Evolutionary conservation across 2,329 filamentous ascomycete genomes (phyloP).

Genomic region (Microsporum ferrugineum): DNA sequence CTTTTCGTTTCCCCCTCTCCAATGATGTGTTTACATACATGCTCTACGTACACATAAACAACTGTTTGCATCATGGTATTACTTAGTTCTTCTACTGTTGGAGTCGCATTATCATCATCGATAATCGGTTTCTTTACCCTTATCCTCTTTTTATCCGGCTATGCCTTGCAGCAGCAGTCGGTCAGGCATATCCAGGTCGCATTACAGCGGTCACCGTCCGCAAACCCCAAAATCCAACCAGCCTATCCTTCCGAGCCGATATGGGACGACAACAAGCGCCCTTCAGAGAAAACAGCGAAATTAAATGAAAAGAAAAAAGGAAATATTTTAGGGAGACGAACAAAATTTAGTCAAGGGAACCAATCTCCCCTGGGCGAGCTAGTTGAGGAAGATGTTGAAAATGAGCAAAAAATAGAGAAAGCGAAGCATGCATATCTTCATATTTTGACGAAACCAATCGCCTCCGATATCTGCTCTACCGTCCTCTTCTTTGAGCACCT

Average conservation of each 20-base stretch:
- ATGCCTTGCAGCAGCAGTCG: slow-evolving; percentile 76
- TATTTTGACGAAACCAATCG: slow-evolving; percentile 32
- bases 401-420: slow-evolving; percentile 8
- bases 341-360: not conserved
- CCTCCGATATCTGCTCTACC: slow-evolving; percentile 36
- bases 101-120: slow-evolving; percentile 32
- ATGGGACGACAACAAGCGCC: not conserved
- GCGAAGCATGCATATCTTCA: slow-evolving; percentile 32
- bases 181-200: slow-evolving; percentile 57
- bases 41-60: not conserved
- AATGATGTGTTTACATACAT: not conserved
- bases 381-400: not conserved
- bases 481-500: slow-evolving; percentile 35
- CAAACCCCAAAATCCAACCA: not conserved
- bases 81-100: slow-evolving; percentile 35
- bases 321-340: not conserved
- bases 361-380: not conserved
- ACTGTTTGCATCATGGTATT: slow-evolving; percentile 31
- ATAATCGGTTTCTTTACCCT: slow-evolving; percentile 63
- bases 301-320: not conserved
- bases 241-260: not conserved
- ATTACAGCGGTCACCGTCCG: slow-evolving; percentile 4
- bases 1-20: not conserved
- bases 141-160: slow-evolving; percentile 77
- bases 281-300: not conserved